These are phyloP conservation scores for Hymenoscyphus linearis DNA, from an alignment of 2,329 filamentous ascomycete species.

Conservation along the genomic window DNA sequence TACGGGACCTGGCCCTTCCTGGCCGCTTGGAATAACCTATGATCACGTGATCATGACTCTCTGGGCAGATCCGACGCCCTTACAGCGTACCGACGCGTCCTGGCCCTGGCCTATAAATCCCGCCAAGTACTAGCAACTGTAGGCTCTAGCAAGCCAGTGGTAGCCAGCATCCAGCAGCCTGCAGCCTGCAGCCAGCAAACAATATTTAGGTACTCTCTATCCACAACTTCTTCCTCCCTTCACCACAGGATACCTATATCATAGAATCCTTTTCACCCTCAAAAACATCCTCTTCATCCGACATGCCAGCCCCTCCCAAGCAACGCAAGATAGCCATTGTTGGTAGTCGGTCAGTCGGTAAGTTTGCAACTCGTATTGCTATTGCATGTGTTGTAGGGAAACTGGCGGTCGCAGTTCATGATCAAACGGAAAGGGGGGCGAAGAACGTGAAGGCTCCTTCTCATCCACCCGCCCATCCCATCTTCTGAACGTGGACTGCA, in stretches of 20 bases:
- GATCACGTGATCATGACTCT: no score
- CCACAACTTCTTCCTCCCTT: neutral
- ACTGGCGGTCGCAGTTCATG: neutral
- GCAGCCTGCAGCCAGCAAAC: neutral
- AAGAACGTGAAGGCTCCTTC: neutral
- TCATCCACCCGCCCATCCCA: neutral
- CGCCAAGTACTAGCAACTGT: neutral
- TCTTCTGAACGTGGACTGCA: no score
- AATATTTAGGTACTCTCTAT: no score
- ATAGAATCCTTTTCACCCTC: neutral
- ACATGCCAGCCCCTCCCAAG: conserved; percentile 47
- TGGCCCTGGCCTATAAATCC: neutral
- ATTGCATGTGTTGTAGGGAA: conserved; percentile 12
- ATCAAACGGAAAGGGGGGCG: neutral
- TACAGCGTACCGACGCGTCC: no score
- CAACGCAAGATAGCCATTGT: conserved; percentile 95
- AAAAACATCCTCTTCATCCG: neutral
- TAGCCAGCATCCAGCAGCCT: no score
- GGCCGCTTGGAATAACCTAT: no score
- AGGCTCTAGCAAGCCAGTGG: neutral
- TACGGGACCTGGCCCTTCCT: no score
- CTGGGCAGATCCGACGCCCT: no score
- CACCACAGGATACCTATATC: neutral
- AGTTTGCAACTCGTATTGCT: conserved; percentile 27
- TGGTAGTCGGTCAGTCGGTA: conserved; percentile 87